Evolutionary conservation across 768 basidiomycete genomes (phyloP), one percentile per base, ranked within the genome.

Genomic region (Kwoniella shandongensis): DNA sequence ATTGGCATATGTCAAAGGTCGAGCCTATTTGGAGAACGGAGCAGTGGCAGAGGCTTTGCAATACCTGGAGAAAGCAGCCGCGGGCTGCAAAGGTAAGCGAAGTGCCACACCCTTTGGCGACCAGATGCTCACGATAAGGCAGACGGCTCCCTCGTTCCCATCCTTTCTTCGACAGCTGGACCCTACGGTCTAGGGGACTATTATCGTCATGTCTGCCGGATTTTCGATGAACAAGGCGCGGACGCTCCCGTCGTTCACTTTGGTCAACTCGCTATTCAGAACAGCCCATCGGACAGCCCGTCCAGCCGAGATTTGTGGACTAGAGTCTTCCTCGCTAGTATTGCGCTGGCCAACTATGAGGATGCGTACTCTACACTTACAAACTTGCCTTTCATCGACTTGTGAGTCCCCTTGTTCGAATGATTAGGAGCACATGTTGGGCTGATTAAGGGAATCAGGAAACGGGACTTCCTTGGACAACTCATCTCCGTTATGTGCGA

Each of bases 401-500:
- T 88, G 92, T 96, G 75, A 77, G 92, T 83, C 17, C 6, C 26
- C 40, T 42, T 8, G 10, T 3, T 7, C 8, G 4, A 32, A n/a
- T n/a, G n/a, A n/a, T n/a, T n/a, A n/a, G n/a, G n/a, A n/a, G n/a
- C n/a, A n/a, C n/a, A n/a, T n/a, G n/a, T n/a, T n/a, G n/a, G n/a
- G n/a, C 23, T 51, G 13, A 32, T 32, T 52, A 64, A n/a, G n/a
- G 27, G 30, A 38, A 11, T 23, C 75, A 96, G 92, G 69, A 88
- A 86, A 79, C 84, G 84, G 47, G 91, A 92, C 62, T 87, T 85
- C 68, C 83, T 89, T 23, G 84, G 85, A 46, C 86, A 88, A 59
- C 80, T 99, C 47, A 86, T 91, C 57, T 87, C 91, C 66, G 84
- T 85, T 63, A 94, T 97, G 89, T 97, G 94, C 73, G 91, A 96